Evolutionary conservation across 768 basidiomycete genomes (phyloP), one percentile per base, ranked within the genome.

Genomic region (Cystofilobasidium ferigula): DNA sequence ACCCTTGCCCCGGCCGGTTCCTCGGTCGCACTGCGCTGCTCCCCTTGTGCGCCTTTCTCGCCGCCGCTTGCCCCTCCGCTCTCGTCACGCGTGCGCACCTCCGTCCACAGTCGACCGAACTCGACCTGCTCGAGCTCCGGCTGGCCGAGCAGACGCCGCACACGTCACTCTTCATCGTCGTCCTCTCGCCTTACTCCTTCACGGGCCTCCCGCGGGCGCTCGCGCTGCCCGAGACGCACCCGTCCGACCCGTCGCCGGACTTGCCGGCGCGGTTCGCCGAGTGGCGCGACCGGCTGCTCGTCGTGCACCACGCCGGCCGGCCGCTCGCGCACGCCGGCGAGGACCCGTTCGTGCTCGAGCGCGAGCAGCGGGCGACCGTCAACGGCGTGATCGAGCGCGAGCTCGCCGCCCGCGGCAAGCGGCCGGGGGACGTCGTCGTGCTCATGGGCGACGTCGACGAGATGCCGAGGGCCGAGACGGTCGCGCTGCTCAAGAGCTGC

Each of bases 381-480:
- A 64, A 69, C 18, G 75, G 81, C 51, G 76, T 81, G n/a, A 62
- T 69, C 69, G 69, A 26, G 75, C 77, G 32, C 67, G 51, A 54
- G 77, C 38, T 57, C 73, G 8, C 60, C 70, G 77, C 48, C 73
- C 76, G n/a, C 76, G n/a, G 42, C 3, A 24, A 34, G 48, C 16
- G 13, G 26, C 32, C 3, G 22, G 45, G 40, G 10, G 56, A 64
- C 12, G 56, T 84, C 45, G 80, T 84, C 43, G 73, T 85, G 63
- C 18, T 73, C 62, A 83, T 85, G 80, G 81, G 82, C 10, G 84
- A 85, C 71, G 73, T 84, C 16, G 84, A 85, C 71, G 85, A 86
- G 73, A 79, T 86, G 48, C 83, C 83, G 5, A 78, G 81, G 0
- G 74, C 75, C 13, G 79, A 82, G 64, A 81, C 84, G 30, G 71